phyloP scores from a whole-genome alignment of 139 green algal species.

The Coelastrella sp. region DNA sequence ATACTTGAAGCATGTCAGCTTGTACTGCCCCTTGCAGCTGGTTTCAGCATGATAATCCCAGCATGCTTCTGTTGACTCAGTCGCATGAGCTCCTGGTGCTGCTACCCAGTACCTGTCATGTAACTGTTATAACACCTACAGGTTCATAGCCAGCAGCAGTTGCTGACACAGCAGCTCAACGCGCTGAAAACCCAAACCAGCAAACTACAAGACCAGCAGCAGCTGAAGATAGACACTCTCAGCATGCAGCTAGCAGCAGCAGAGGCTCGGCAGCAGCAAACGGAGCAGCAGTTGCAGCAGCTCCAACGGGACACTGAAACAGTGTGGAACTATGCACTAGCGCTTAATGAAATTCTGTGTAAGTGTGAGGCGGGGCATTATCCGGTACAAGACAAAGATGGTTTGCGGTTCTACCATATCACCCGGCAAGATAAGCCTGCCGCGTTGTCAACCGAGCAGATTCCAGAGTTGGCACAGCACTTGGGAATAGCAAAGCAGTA shows the following conservation, averaged over 20 bases:
- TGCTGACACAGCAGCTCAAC: background rate
- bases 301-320: background rate
- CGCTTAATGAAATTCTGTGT: background rate
- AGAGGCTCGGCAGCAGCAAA: conserved; percentile 2
- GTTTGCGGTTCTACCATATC: background rate
- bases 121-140: background rate
- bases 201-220: background rate
- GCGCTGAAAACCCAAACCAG: background rate
- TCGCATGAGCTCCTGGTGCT: conserved; percentile 1
- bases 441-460: background rate
- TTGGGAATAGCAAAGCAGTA: background rate
- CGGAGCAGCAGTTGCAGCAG: background rate
- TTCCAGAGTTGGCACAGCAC: background rate
- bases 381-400: background rate
- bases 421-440: background rate
- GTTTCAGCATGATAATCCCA: too few relatives aligned
- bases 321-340: background rate
- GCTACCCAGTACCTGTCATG: background rate
- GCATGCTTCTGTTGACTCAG: too few relatives aligned
- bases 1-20: too few relatives aligned
- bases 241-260: background rate
- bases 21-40: too few relatives aligned
- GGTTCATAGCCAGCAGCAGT: conserved; percentile 3
- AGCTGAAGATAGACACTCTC: background rate
- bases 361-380: background rate